Conservation (phyloP, 2,329 filamentous ascomycete species). For the Exophiala sp. region DNA sequence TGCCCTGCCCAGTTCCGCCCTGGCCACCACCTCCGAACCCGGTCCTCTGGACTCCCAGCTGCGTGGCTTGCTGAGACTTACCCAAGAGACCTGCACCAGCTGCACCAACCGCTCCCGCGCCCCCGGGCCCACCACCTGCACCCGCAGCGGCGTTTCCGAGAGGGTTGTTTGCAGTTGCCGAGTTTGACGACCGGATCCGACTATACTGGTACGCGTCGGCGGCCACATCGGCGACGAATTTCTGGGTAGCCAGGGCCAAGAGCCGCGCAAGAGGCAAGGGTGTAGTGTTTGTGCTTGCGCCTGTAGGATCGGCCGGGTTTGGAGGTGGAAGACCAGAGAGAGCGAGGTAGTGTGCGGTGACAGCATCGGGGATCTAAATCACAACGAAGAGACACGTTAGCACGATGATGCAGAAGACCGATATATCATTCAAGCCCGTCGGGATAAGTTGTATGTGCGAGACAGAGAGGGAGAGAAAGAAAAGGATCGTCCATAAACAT, state of each 20-base stretch:
- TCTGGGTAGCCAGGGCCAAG: slow-evolving; percentile 94
- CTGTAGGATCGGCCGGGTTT: slow-evolving; percentile 64
- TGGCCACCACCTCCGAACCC: slow-evolving; percentile 84
- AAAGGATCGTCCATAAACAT: slow-evolving; percentile 37
- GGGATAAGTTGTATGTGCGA: too few species aligned
- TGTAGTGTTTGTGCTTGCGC: slow-evolving; percentile 69
- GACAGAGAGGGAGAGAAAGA: too few species aligned
- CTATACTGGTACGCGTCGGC: slow-evolving; percentile 98
- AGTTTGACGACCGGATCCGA: slow-evolving; percentile 88
- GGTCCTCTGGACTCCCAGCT: slow-evolving; percentile 67
- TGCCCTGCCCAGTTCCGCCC: slow-evolving; percentile 72
- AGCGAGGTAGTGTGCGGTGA: slow-evolving; percentile 96
- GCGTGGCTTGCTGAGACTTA: slow-evolving; percentile 46
- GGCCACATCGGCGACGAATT: slow-evolving; percentile 96
- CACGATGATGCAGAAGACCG: neutral
- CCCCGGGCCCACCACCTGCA: slow-evolving; percentile 44
- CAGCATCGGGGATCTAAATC: slow-evolving; percentile 83
- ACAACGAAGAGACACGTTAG: neutral
- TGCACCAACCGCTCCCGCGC: slow-evolving; percentile 28
- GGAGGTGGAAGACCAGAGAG: slow-evolving; percentile 90
- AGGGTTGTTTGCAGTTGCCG: slow-evolving; percentile 77
- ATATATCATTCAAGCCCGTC: neutral
- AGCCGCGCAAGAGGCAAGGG: slow-evolving; percentile 83
- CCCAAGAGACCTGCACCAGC: slow-evolving; percentile 43
- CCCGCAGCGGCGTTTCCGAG: slow-evolving; percentile 65